A percentile compares a stretch with the other conserved stretches of the same genome.
Evolutionary conservation across 2,329 filamentous ascomycete genomes (phyloP).

Genomic region (Colletotrichum scovillei): DNA sequence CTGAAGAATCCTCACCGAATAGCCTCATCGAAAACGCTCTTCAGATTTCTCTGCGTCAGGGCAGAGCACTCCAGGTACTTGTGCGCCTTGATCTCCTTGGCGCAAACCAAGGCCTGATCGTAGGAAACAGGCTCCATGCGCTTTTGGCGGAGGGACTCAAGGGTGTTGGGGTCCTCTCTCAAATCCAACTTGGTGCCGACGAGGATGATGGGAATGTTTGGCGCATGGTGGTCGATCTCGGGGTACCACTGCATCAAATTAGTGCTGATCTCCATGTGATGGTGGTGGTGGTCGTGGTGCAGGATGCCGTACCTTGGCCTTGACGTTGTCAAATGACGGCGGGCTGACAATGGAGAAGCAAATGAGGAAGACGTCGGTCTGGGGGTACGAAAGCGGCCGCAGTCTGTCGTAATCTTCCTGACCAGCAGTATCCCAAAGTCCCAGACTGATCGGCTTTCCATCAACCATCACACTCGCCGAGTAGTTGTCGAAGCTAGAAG

Average conservation of each 20-base stretch:
- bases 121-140: constrained; percentile 98
- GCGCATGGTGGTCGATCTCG: constrained; percentile 96
- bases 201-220: constrained; percentile 94
- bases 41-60: constrained; percentile 94
- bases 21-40: constrained; percentile 98
- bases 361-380: constrained; percentile 98
- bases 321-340: constrained; percentile 98
- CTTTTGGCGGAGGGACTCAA: constrained; percentile 86
- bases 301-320: constrained; percentile 81
- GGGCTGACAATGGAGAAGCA: constrained; percentile 99
- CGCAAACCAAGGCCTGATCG: constrained; percentile 87
- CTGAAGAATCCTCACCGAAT: constrained; percentile 77
- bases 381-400: constrained; percentile 94
- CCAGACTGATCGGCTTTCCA: constrained; percentile 95
- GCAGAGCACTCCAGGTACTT: constrained; percentile 99
- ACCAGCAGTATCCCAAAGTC: constrained; percentile 97
- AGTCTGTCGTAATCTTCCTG: constrained; percentile 98
- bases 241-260: constrained; percentile 81
- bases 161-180: constrained; percentile 85
- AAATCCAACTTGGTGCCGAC: constrained; percentile 98
- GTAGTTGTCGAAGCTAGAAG: constrained; percentile 92
- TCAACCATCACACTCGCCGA: constrained; percentile 99
- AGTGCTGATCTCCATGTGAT: constrained; percentile 14
- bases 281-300: not conserved
- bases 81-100: constrained; percentile 94